Evolutionary conservation across 148 eudicot genomes (phyloP), one percentile per base, ranked within the genome.

Genomic region (Persicaria maculosa): DNA sequence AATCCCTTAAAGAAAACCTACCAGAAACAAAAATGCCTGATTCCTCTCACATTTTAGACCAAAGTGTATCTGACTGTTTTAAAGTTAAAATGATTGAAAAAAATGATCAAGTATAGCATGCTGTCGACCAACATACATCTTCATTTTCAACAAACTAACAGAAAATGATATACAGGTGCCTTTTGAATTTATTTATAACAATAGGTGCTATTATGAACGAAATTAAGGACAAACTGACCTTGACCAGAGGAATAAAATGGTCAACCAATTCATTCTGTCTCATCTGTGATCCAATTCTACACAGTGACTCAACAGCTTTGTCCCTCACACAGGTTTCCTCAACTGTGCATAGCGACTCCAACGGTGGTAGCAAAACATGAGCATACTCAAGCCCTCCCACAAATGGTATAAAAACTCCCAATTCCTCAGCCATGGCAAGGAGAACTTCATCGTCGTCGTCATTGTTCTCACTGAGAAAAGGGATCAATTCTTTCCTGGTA

Each of bases 251-350:
- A 71, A 87, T 80, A 67, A 85, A 87, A 3, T 73, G 68, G 36
- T 81, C 86, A 3, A 85, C 79, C 80, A 87, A 74, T 69, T 85
- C 86, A 74, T 78, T 72, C 77, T 85, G 88, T 77, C 80, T 74
- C 88, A 87, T 87, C 75, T 85, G 85, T 50, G 86, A 71, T 61
- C 88, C 91, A 81, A 87, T 71, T 50, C 81, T 80, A 74, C 88
- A 85, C 52, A 87, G 77, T 2, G 88, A 85, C 44, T 85, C 88
- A 0, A 87, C 91, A 0, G 91, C 82, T 65, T 87, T 87, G 47
- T 85, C 91, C 77, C 88, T 81, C 9, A 87, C 91, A 74, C 91
- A 85, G 72, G 91, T 87, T 73, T 87, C 91, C 54, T 87, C 91
- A 17, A 87, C 88, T 19, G 82, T 80, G 74, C 88, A 87, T 11